Conservation (phyloP, 257 asterid genomes). For the Forsythia viridissima region DNA sequence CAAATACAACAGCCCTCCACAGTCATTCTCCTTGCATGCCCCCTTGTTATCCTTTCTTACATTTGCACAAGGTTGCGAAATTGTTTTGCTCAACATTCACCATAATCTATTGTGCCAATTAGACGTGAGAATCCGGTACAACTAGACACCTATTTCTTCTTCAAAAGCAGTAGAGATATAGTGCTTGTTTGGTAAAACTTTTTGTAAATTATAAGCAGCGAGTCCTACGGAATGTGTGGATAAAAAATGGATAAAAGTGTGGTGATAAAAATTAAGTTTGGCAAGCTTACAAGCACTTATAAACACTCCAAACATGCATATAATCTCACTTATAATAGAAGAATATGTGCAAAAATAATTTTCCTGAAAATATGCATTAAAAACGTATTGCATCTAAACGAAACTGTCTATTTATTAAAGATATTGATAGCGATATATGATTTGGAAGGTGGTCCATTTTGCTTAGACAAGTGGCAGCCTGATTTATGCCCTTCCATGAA, state of each 20-base stretch:
- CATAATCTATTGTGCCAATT: neutral
- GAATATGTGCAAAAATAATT: neutral
- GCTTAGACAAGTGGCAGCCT: neutral
- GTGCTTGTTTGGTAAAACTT: no score
- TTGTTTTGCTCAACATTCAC: neutral
- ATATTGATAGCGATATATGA: neutral
- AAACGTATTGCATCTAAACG: neutral
- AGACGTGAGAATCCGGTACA: neutral
- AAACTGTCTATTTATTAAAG: neutral
- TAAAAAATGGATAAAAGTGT: no score
- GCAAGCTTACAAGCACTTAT: no score
- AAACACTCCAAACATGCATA: no score
- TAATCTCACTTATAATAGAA: neutral
- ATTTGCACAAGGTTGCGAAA: neutral
- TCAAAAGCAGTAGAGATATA: neutral
- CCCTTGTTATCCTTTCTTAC: neutral
- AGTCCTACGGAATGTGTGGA: no score
- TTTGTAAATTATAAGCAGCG: no score
- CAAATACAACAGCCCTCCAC: conserved; percentile 2
- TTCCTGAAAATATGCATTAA: neutral
- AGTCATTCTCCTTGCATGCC: neutral
- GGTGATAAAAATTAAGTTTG: no score
- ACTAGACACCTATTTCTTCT: neutral
- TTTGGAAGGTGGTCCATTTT: neutral
- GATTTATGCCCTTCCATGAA: neutral